Evolutionary conservation across 305 asterid species (phyloP), one percentile per base, ranked within the genome.

Genomic region (Fraxinus angustifolia): DNA sequence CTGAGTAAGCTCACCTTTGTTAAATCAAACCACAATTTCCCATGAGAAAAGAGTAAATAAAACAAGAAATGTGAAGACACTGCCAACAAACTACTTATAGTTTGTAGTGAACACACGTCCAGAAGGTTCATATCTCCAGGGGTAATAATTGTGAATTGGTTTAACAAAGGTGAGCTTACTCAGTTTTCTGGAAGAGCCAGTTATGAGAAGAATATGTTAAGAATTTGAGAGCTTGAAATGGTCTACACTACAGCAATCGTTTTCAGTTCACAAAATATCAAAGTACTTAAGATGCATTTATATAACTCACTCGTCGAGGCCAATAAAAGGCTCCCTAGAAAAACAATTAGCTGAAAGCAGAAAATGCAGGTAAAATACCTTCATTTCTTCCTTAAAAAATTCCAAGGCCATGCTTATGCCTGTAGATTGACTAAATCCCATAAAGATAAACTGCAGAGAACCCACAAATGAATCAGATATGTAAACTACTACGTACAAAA

Each of bases 371-470:
- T 70, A 78, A 83, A 78, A 30, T 86, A 91, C 96, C 94, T 82
- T 89, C 88, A 88, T 68, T 84, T 89, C 89, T 81, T 87, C 91
- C 84, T 79, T 87, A 53, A 91, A 85, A 78, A 78, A 80, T 84
- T 90, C 90, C 5, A 86, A 77, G 35, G 82, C 73, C 38, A 48
- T 84, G 71, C 77, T 85, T 77, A 78, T 72, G 75, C 80, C 88
- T 65, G 90, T 78, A 84, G 58, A 78, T 85, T 79, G 86, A 83
- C 77, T 71, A 67, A 80, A 87, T 62, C 87, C 89, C 96, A 92
- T 89, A 87, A 93, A 85, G 87, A 89, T 78, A 79, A 93, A 88
- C 96, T 93, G 96, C 83, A 87, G 79, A 78, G 16, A 80, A 65
- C 38, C 58, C 78, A 62, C 60, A 42, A 53, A 79, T 60, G 50